Base-by-base conservation (phyloP, 768 basidiomycete genomes). In the Krasilnikovozyma curviuscula region DNA sequence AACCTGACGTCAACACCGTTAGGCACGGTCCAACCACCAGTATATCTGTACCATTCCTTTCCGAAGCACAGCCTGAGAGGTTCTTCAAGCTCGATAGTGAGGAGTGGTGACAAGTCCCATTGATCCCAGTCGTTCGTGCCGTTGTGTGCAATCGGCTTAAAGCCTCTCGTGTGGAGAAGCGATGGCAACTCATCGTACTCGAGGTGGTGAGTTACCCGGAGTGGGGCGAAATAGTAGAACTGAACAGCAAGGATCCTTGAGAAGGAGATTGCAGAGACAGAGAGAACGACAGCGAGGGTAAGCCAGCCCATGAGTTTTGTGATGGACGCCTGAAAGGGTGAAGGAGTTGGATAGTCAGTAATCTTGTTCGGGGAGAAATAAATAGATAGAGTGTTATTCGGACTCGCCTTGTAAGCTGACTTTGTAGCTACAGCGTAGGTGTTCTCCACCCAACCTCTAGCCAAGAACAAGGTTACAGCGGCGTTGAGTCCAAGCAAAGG, bases 1-100 rank as follows among this genome's bases (percentile, higher is more conserved):
- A 86, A 95, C 49, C 79, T 72, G n/a, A 91, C 76, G 24, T 75
- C 71, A 49, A 97, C 67, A 24, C 76, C 81, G 49, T 78, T 73
- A 1, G 89, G 88, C 19, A 97, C 72, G 40, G 91, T 72, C 64
- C 81, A 95, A 61, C 81, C 80, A 3, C 84, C 76, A 3, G 88
- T 83, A 70, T 86, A 98, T 21, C 91, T 73, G 60, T 95, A 70
- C 93, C 93, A 98, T 65, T 98, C 93, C 63, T 88, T 89, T 40
- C 80, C 84, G 43, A 81, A 70, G 65, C 93, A 98, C 1, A 98
- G 60, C 25, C 70, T 75, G 49, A 97, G 66, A 13, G 45, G 45
- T 19, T 38, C 32, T 48, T 77, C 73, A 57, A 88, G 75, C 12
- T 74, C 69, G 48, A 69, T 70, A n/a, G n/a, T n/a, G n/a, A n/a